Conservation (phyloP, 768 basidiomycete species). For the Leccinum sublutescens region DNA sequence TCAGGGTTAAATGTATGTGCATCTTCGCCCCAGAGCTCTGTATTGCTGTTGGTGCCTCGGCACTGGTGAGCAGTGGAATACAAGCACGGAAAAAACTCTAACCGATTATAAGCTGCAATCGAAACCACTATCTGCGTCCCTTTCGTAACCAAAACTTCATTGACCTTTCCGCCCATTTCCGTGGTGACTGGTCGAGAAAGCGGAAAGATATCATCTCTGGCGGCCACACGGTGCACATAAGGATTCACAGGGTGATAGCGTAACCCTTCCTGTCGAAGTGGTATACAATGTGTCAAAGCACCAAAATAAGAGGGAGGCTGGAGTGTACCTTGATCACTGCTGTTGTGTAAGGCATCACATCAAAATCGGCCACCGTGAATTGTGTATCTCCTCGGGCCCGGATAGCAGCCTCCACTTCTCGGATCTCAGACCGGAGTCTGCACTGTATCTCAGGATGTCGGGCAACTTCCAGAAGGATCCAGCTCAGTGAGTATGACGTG, state of each 20-base stretch:
- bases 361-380: conserved; percentile 42
- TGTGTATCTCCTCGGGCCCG: conserved; percentile 11
- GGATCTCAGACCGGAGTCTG: conserved; percentile 45
- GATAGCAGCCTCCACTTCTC: conserved; percentile 7
- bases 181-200: conserved; percentile 52
- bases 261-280: conserved; percentile 40
- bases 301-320: conserved; percentile 4
- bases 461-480: conserved; percentile 64
- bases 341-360: conserved; percentile 48
- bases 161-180: conserved; percentile 41
- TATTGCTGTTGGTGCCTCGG: conserved; percentile 15
- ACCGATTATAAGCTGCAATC: conserved; percentile 58
- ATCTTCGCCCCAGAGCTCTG: conserved; percentile 33
- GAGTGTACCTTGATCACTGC: conserved; percentile 33
- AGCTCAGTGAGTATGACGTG: conserved; percentile 55
- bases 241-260: conserved; percentile 50
- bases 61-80: not conserved
- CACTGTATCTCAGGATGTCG: conserved; percentile 56
- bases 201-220: conserved; percentile 55
- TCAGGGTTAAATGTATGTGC: conserved; percentile 33
- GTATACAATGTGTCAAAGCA: conserved; percentile 17
- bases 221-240: conserved; percentile 49
- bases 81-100: not conserved
- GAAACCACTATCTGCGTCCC: conserved; percentile 46
- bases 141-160: conserved; percentile 46